These are phyloP conservation scores for Kurtzmaniella quercitrusa DNA, from an alignment of 1,139 yeast genomes.

Conservation along the genomic window DNA sequence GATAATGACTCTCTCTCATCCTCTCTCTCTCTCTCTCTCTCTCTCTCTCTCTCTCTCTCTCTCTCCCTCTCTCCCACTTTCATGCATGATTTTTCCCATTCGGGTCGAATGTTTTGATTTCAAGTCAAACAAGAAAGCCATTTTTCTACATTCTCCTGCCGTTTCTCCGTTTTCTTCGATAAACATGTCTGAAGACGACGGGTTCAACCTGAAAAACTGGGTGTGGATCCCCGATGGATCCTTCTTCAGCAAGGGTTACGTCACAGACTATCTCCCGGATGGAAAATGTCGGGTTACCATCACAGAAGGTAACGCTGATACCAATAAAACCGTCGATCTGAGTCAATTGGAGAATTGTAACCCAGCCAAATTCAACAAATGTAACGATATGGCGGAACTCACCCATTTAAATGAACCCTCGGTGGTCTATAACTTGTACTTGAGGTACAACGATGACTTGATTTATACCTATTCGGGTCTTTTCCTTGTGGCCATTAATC, in stretches of 20 bases:
- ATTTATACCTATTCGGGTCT: constrained; percentile 81
- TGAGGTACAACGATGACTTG: constrained; percentile 71
- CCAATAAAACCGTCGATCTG: constrained; percentile 33
- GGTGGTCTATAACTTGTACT: constrained; percentile 74
- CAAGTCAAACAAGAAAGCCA: background rate
- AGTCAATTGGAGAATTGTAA: constrained; percentile 63
- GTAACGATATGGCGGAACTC: constrained; percentile 92
- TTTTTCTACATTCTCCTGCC: too few species aligned
- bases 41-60: background rate
- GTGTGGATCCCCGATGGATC: constrained; percentile 83
- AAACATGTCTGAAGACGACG: constrained; percentile 39
- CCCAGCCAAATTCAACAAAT: constrained; percentile 88
- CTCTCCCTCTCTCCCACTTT: background rate
- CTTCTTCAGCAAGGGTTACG: constrained; percentile 67
- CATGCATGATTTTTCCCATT: background rate
- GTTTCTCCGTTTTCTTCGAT: background rate
- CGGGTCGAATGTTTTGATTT: background rate
- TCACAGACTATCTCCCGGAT: constrained; percentile 47
- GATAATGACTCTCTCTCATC: background rate
- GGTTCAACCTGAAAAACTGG: constrained; percentile 53
- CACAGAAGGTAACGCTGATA: constrained; percentile 41
- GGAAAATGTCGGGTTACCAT: constrained; percentile 50
- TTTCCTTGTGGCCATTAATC: constrained; percentile 92
- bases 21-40: background rate
- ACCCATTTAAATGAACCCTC: constrained; percentile 95